A percentile compares a stretch with the other conserved stretches of the same genome.
Conservation (phyloP, 2,329 filamentous ascomycete species). For the Xylaria digitata region DNA sequence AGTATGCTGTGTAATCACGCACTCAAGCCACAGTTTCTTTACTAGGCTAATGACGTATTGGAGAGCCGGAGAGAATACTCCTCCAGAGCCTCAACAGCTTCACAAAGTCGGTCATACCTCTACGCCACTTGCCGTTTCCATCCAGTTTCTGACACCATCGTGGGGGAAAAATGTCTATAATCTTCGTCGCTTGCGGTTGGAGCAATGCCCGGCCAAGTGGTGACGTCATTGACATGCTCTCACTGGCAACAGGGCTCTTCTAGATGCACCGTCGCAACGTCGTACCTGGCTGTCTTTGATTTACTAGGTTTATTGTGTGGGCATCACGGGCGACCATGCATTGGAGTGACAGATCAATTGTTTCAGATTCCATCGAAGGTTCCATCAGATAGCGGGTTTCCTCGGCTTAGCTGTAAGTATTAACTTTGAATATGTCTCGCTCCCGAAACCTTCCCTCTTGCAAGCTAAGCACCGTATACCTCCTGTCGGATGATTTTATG, state of each 20-base stretch:
- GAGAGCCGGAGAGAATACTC: conserved; percentile 22
- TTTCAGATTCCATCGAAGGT: background rate
- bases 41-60: conserved; percentile 8
- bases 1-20: background rate
- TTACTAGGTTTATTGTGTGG: background rate
- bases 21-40: conserved; percentile 8
- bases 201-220: background rate
- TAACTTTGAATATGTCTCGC: background rate
- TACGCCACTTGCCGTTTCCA: conserved; percentile 1
- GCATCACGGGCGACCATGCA: background rate
- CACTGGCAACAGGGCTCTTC: background rate
- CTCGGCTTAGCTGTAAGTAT: background rate
- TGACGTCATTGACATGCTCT: conserved; percentile 19
- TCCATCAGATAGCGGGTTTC: background rate
- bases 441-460: background rate
- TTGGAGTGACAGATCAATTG: background rate
- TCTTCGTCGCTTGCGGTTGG: conserved; percentile 2
- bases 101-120: background rate
- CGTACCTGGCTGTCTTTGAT: background rate
- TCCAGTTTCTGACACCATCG: conserved; percentile 17
- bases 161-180: background rate
- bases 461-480: background rate
- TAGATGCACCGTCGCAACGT: background rate
- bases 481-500: background rate
- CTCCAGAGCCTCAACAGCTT: conserved; percentile 21